Percentiles rank a stretch among this genome's conserved stretches.
Evolutionary conservation across 2,329 filamentous ascomycete genomes (phyloP).

Genomic region (Chaetomiaceae sp.): DNA sequence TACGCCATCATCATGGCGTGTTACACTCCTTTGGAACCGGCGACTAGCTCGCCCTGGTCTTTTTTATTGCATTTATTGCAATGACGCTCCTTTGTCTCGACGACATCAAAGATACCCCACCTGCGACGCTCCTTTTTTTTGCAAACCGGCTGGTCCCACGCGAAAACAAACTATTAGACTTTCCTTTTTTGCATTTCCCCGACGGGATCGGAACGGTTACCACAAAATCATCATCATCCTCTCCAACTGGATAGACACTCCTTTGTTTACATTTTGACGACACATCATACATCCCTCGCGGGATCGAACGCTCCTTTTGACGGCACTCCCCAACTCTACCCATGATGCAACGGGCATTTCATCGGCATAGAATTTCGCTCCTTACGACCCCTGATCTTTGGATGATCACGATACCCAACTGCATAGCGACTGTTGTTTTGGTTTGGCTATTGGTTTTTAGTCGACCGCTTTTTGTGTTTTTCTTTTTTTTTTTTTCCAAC

Average conservation of each 20-base stretch:
- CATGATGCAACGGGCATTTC: constrained; percentile 30
- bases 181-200: constrained; percentile 39
- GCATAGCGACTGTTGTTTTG: constrained; percentile 50
- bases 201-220: constrained; percentile 15
- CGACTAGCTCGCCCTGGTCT: constrained; percentile 14
- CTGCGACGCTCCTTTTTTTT: constrained; percentile 40
- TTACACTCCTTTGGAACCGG: constrained; percentile 36
- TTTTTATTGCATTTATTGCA: constrained; percentile 20
- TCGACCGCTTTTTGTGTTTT: constrained; percentile 26
- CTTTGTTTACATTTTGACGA: constrained; percentile 21
- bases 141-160: constrained; percentile 18
- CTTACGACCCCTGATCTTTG: constrained; percentile 34
- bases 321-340: constrained; percentile 22
- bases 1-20: constrained; percentile 23
- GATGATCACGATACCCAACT: constrained; percentile 44
- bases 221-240: constrained; percentile 7
- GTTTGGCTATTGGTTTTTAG: constrained; percentile 21
- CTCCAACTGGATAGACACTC: constrained; percentile 24
- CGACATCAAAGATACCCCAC: constrained; percentile 34
- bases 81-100: constrained; percentile 32
- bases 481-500: constrained; percentile 22
- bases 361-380: constrained; percentile 39
- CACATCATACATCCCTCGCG: not conserved
- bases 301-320: too few species aligned
- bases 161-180: constrained; percentile 37